phyloP scores from a whole-genome alignment of 2,329 filamentous ascomycete genomes.

The Cladorrhinum sp. region DNA sequence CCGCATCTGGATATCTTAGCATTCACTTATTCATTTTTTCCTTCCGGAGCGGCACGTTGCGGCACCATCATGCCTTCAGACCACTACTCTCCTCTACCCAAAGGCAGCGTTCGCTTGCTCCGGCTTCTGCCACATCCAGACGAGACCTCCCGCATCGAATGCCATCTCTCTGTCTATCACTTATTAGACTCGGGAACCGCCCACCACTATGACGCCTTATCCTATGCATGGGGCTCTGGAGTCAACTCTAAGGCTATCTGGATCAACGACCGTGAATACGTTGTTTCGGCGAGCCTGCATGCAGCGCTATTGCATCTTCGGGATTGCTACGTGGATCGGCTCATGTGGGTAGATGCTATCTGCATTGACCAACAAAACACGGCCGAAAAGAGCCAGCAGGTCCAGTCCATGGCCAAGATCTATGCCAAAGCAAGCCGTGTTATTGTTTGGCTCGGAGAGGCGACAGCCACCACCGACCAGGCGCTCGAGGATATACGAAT shows the following conservation, averaged over 20 bases:
- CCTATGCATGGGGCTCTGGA: neutral
- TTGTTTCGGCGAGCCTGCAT: neutral
- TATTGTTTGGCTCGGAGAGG: conserved; percentile 13
- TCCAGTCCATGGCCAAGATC: conserved; percentile 12
- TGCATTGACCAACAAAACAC: conserved; percentile 12
- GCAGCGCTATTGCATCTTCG: conserved; percentile 8
- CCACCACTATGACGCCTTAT: neutral
- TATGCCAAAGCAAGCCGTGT: conserved; percentile 13
- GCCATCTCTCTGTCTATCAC: neutral
- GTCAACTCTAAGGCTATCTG: neutral
- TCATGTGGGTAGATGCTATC: conserved; percentile 14
- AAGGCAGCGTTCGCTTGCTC: neutral
- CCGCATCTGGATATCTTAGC: too few species aligned
- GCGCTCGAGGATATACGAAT: too few species aligned
- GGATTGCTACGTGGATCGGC: conserved; percentile 2
- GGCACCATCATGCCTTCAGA: neutral
- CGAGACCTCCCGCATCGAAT: neutral
- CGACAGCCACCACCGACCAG: too few species aligned
- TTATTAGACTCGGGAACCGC: neutral
- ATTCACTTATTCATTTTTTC: too few species aligned
- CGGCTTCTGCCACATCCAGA: neutral
- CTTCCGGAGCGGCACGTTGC: too few species aligned
- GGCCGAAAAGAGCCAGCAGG: neutral
- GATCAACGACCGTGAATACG: neutral
- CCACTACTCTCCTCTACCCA: neutral